Conservation (phyloP, 768 basidiomycete genomes). For the Trametes cingulata region DNA sequence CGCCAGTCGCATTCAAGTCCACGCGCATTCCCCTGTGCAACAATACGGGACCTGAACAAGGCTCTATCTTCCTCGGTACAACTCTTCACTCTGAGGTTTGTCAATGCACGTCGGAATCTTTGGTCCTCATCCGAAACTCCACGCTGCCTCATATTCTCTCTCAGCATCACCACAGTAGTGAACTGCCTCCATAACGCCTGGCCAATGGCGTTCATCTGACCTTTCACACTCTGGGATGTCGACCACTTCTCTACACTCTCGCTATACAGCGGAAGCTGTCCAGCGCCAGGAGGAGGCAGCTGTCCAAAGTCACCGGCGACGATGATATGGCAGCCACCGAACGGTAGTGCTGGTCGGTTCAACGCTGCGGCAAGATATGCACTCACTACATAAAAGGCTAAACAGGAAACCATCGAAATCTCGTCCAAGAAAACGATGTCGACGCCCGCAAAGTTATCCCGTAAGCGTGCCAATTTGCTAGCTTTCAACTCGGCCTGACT, state of each 20-base stretch:
- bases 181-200: not conserved
- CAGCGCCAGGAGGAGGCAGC: slow-evolving; percentile 2
- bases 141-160: not conserved
- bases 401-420: not conserved
- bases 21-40: too few relatives aligned
- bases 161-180: not conserved
- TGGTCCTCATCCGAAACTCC: not conserved
- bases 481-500: not conserved
- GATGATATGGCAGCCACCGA: not conserved
- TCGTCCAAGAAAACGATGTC: not conserved
- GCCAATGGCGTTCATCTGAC: not conserved
- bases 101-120: not conserved
- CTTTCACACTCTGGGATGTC: not conserved
- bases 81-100: not conserved
- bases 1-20: too few relatives aligned
- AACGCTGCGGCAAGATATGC: slow-evolving; percentile 12
- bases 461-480: not conserved
- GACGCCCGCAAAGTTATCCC: not conserved
- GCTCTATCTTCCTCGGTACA: not conserved
- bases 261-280: not conserved
- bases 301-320: not conserved
- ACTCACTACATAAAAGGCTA: slow-evolving; percentile 19
- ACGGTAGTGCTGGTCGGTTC: slow-evolving; percentile 10
- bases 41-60: not conserved
- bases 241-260: not conserved